These are phyloP conservation scores for Rutstroemia sydowiana DNA, from an alignment of 2,329 filamentous ascomycete genomes.

Conservation along the genomic window DNA sequence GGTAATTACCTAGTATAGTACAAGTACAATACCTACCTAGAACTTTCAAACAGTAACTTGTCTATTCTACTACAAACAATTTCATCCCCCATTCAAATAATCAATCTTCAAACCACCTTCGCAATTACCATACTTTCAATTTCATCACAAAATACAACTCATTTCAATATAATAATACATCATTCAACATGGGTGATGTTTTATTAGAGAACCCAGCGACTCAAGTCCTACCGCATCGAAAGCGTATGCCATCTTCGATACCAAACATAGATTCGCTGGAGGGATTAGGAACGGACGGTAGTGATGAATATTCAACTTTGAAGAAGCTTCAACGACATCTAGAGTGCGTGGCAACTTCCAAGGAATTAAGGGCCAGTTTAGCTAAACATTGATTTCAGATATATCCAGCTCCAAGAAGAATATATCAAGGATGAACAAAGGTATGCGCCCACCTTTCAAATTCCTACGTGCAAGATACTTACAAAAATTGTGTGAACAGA, in stretches of 20 bases:
- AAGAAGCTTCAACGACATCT: conserved; percentile 96
- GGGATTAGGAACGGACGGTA: conserved; percentile 70
- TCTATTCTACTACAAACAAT: neutral
- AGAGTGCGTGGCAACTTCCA: conserved; percentile 54
- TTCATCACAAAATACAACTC: neutral
- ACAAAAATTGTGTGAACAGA: conserved; percentile 37
- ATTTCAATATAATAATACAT: neutral
- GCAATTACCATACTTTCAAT: neutral
- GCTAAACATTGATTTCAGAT: conserved; percentile 42
- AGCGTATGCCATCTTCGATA: conserved; percentile 70
- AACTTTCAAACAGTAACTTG: neutral
- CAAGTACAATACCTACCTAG: neutral
- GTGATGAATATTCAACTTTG: conserved; percentile 88
- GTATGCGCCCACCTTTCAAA: conserved; percentile 36
- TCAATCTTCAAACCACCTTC: neutral
- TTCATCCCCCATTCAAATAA: conserved; percentile 3
- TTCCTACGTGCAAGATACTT: neutral
- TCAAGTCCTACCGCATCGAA: conserved; percentile 71
- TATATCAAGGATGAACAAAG: conserved; percentile 99
- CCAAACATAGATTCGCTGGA: conserved; percentile 87
- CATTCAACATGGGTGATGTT: conserved; percentile 69
- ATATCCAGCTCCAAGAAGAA: conserved; percentile 97
- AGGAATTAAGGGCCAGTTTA: neutral
- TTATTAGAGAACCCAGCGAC: conserved; percentile 74
- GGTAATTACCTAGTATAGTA: conserved; percentile 2